phyloP scores from a whole-genome alignment of 2,329 filamentous ascomycete genomes.

The Microcera coccophila region DNA sequence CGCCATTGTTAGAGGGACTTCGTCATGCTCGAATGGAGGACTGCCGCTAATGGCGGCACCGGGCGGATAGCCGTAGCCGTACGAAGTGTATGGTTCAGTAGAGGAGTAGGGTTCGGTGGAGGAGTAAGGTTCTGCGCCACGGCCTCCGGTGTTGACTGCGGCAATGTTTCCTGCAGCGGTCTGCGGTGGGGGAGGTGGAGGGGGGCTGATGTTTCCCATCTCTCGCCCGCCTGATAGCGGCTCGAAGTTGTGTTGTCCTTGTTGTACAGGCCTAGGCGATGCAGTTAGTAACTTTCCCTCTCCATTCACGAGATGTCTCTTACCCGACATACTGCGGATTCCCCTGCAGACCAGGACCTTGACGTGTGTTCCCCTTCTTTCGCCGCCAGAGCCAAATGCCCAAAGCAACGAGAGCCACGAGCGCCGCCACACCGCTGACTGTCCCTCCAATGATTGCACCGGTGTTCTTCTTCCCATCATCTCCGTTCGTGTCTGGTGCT shows the following conservation, averaged over 20 bases:
- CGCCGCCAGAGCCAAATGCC: slow-evolving; percentile 44
- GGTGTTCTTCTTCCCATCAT: slow-evolving; percentile 32
- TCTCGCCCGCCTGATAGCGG: slow-evolving; percentile 29
- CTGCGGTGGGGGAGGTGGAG: slow-evolving; percentile 14
- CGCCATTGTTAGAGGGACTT: slow-evolving; percentile 38
- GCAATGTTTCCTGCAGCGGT: slow-evolving; percentile 12
- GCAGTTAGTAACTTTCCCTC: not conserved
- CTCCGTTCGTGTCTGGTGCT: slow-evolving; percentile 28
- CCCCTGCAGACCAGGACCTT: slow-evolving; percentile 38
- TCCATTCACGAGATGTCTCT: slow-evolving; percentile 9
- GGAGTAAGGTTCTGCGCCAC: slow-evolving; percentile 19
- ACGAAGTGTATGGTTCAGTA: slow-evolving; percentile 6
- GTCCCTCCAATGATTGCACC: slow-evolving; percentile 53
- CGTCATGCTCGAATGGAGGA: slow-evolving; percentile 31
- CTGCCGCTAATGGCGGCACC: slow-evolving; percentile 18
- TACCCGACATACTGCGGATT: slow-evolving; percentile 42
- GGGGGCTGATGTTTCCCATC: slow-evolving; percentile 18
- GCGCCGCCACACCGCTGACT: slow-evolving; percentile 47
- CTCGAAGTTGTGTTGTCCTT: slow-evolving; percentile 23
- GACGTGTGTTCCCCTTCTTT: slow-evolving; percentile 39
- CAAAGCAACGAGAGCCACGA: slow-evolving; percentile 41
- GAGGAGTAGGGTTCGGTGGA: slow-evolving; percentile 10
- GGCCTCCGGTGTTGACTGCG: not conserved
- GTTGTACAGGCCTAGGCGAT: slow-evolving; percentile 26
- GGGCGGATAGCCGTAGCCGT: slow-evolving; percentile 12